phyloP scores from a whole-genome alignment of 139 green algal species.

The Chlamydomonas eustigma region DNA sequence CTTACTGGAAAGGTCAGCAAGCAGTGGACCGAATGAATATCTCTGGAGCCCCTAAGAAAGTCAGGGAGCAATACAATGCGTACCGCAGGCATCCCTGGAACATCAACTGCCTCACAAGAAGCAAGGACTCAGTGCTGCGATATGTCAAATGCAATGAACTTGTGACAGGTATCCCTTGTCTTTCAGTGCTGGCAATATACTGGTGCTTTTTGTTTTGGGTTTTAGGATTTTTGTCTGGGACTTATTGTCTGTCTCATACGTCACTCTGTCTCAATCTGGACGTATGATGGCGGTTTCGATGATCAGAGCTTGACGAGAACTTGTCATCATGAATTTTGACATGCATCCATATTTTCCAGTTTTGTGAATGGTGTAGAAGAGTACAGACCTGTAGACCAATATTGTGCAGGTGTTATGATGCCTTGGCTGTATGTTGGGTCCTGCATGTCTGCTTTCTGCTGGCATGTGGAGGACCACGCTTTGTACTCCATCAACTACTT shows the following conservation, averaged over 20 bases:
- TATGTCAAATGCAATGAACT: constrained; percentile 26
- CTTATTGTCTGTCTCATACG: too few species aligned
- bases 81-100: constrained; percentile 43
- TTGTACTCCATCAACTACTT: constrained; percentile 93
- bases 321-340: too few species aligned
- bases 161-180: constrained; percentile 1
- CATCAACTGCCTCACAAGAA: constrained; percentile 32
- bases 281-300: too few species aligned
- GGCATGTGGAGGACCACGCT: constrained; percentile 87
- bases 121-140: constrained; percentile 23
- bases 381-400: too few species aligned
- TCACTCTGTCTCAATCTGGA: too few species aligned
- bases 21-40: neutral
- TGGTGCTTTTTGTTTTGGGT: neutral
- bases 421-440: constrained; percentile 84
- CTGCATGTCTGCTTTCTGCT: constrained; percentile 73
- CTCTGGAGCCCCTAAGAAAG: neutral
- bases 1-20: constrained; percentile 15
- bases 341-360: too few species aligned
- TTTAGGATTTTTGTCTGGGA: neutral
- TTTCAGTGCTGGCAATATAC: too few species aligned
- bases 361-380: too few species aligned
- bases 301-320: too few species aligned
- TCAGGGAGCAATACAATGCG: neutral
- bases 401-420: constrained; percentile 58